Conservation (phyloP, 768 basidiomycete species). For the Leucocoprinus sp. region DNA sequence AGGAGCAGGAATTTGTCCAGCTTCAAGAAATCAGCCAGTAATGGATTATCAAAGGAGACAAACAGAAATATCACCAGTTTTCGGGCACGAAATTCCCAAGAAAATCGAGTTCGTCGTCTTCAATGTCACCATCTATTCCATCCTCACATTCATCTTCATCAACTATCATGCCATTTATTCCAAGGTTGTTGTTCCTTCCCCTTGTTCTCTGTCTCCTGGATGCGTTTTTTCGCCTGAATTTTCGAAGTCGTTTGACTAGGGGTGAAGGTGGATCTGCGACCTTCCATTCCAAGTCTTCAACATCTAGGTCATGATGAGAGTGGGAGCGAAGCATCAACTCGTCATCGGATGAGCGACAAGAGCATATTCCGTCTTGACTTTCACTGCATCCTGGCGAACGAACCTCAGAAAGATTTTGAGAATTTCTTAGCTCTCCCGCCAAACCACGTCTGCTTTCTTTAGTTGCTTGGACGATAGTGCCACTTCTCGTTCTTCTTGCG, state of each 20-base stretch:
- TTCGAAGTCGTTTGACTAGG: background rate
- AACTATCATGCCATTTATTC: background rate
- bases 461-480: slow-evolving; percentile 21
- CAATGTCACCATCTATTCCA: slow-evolving; percentile 3
- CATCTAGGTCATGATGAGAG: slow-evolving; percentile 5
- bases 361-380: slow-evolving; percentile 5
- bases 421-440: background rate
- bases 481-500: slow-evolving; percentile 23
- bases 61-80: background rate
- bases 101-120: slow-evolving; percentile 10
- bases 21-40: too few species aligned
- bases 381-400: background rate
- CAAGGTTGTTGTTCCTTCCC: background rate
- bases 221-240: background rate
- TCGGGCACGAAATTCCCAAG: slow-evolving; percentile 3
- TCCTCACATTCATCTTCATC: background rate
- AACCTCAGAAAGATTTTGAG: background rate
- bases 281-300: background rate
- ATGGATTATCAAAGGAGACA: background rate
- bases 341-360: slow-evolving; percentile 9
- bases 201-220: background rate
- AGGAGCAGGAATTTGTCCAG: too few species aligned
- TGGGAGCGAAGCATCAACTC: slow-evolving; percentile 10
- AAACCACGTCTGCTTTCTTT: background rate
- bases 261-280: slow-evolving; percentile 8